These are phyloP conservation scores for Pogostemon cablin DNA, from an alignment of 257 asterid genomes.

Conservation along the genomic window DNA sequence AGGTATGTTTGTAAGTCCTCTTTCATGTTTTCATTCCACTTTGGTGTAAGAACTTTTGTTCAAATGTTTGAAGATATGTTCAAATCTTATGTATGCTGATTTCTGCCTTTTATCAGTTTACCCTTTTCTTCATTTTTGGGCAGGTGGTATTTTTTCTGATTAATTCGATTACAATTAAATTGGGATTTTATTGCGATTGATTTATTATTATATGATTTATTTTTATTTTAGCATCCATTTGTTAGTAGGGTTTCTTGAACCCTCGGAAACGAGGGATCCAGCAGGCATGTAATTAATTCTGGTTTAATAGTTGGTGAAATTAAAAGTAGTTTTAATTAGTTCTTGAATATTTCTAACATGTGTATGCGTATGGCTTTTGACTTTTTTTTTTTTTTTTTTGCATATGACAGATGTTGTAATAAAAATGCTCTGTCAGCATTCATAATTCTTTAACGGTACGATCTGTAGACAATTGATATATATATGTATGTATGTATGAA, in stretches of 20 bases:
- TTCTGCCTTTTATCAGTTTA: conserved; percentile 18
- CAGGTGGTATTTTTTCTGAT: background rate
- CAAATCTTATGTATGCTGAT: background rate
- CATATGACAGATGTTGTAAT: conserved; percentile 9
- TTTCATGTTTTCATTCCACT: conserved; percentile 27
- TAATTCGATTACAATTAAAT: background rate
- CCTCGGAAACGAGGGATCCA: background rate
- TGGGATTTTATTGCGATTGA: conserved; percentile 8
- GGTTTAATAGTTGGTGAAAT: too few species aligned
- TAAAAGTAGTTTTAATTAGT: too few species aligned
- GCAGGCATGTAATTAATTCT: too few species aligned
- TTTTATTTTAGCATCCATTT: background rate
- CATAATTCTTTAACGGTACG: conserved; percentile 22
- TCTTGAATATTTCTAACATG: background rate
- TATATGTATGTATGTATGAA: conserved; percentile 13
- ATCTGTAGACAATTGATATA: background rate
- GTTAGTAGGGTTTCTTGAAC: conserved; percentile 23
- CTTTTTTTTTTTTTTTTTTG: background rate
- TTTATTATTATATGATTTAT: background rate
- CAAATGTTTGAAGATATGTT: background rate
- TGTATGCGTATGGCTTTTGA: conserved; percentile 11
- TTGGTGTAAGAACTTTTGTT: conserved; percentile 26
- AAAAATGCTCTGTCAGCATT: conserved; percentile 19
- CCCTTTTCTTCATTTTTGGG: background rate
- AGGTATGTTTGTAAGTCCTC: conserved; percentile 20